Evolutionary conservation across 2,329 filamentous ascomycete species (phyloP), one percentile per base, ranked within the genome.

Genomic region (Huntiella abstrusa): DNA sequence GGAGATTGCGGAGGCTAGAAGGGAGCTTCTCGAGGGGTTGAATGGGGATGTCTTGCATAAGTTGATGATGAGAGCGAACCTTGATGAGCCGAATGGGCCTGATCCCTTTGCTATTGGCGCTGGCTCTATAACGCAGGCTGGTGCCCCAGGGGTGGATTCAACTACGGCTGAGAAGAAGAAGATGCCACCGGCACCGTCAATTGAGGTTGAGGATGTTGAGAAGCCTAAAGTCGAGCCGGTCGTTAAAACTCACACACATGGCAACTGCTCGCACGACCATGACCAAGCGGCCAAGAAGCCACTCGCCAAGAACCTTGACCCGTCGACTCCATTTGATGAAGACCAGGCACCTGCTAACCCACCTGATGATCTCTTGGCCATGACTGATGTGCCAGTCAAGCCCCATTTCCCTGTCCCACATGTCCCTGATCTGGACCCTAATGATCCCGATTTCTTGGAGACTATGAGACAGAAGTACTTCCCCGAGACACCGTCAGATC

Each of bases 381-480:
- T 66, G 36, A 57, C 60, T 39, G 56, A 64, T 42, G 55, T 58
- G 40, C 57, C 63, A 36, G 58, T 58, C 52, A 61, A 65, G 28
- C 67, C 70, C 11, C 81, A 83, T 62, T 84, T 79, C 60, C 79
- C 77, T 7, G 61, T 60, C n/a, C 64, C 61, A 2, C 67, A 60
- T 7, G 58, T 56, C 37, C 81, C 82, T 8, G 79, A 85, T 49
- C 79, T 96, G 52, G 84, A 96, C 59, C 86, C 87, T 0, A 68
- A 75, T 34, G 83, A 87, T 49, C 80, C 83, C 0, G 70, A 84
- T 56, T 96, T 96, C 64, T 77, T 96, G 49, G 64, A 74, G 41
- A 80, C 83, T 48, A 75, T 98, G 4, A 87, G 94, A 67, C 65
- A 77, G 16, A 94, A 95, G 61, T 98, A 94, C 70, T 98, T 95